Base-by-base conservation (phyloP, 345 rosid species). In the Microthlaspi erraticum region DNA sequence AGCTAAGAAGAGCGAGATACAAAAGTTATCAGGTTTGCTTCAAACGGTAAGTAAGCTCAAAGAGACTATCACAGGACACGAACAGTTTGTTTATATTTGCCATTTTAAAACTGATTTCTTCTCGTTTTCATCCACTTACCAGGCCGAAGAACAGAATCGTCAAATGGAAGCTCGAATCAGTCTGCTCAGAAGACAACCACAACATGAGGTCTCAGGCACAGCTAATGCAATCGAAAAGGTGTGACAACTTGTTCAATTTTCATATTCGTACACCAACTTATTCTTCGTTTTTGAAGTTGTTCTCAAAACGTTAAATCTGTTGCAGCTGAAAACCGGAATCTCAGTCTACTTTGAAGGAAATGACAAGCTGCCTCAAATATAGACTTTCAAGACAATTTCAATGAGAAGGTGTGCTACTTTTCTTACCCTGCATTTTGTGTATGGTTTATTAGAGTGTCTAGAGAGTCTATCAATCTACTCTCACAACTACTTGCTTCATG, bases 91-190 rank as follows among this genome's bases (percentile, higher is more conserved):
- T 67, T 20, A 19, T 20, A 19, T 19, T 65, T 3, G 16, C 44
- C 59, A 10, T 64, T 45, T 33, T 5, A 8, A 19, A 45, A 23
- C 29, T 16, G 29, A 31, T 68, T 49, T 31, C 14, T 14, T 72
- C 18, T 48, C 4, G n/a, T 69, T 37, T 19, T 13, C 33, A 58
- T 67, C 19, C 2, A 11, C 51, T 56, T 60, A 33, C 16, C 38
- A 88, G 97, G 91, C 81, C 37, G 90, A 90, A 86, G 85, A 87
- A 54, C 77, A 81, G 43, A 90, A 82, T 71, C 79, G 61, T 17
- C 79, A 60, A 20, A 64, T 60, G 60, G 78, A 74, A 77, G 66
- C 78, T 50, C 88, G 73, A n/a, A 60, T 86, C 29, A 78, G 66
- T 43, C 78, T 56, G 63, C 88, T 88, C 48, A 79, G 69, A 75